phyloP scores from a whole-genome alignment of 2,329 filamentous ascomycete species.

The Pyrenophora tritici-repentis region DNA sequence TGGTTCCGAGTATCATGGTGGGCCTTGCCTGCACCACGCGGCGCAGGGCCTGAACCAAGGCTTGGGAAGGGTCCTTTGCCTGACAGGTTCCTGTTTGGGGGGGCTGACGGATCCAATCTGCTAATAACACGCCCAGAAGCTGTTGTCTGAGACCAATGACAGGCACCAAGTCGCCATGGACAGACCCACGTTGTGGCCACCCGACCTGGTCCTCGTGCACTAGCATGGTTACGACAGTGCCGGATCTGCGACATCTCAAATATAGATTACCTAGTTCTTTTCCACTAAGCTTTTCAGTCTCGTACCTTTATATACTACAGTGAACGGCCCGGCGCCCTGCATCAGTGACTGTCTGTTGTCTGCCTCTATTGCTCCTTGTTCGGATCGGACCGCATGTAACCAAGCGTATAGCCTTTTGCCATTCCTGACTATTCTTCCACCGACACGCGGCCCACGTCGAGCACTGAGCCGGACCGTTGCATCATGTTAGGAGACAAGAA shows the following conservation, averaged over 20 bases:
- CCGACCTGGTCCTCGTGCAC: constrained; percentile 18
- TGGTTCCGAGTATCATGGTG: constrained; percentile 8
- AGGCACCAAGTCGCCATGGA: neutral
- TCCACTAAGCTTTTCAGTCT: constrained; percentile 18
- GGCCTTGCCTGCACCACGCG: constrained; percentile 17
- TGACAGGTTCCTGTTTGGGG: constrained; percentile 1
- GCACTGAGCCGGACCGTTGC: constrained; percentile 1
- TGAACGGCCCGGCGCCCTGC: constrained; percentile 16
- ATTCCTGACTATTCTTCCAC: constrained; percentile 3
- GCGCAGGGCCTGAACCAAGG: constrained; percentile 17
- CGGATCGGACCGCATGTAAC: constrained; percentile 18
- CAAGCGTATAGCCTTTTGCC: constrained; percentile 11
- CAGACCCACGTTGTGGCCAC: constrained; percentile 26
- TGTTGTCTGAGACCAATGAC: constrained; percentile 9
- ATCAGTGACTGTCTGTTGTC: constrained; percentile 25
- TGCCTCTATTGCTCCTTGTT: constrained; percentile 26
- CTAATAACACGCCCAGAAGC: constrained; percentile 6
- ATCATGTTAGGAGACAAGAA: constrained; percentile 38
- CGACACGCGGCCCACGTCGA: neutral
- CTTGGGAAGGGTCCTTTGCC: constrained; percentile 4
- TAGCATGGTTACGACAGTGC: constrained; percentile 26
- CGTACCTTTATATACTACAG: constrained; percentile 15
- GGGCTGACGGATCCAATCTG: constrained; percentile 1
- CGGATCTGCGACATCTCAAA: constrained; percentile 35
- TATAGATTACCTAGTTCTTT: constrained; percentile 30